phyloP scores from a whole-genome alignment of 768 basidiomycete species.

The Hemileccinum rubropunctum region DNA sequence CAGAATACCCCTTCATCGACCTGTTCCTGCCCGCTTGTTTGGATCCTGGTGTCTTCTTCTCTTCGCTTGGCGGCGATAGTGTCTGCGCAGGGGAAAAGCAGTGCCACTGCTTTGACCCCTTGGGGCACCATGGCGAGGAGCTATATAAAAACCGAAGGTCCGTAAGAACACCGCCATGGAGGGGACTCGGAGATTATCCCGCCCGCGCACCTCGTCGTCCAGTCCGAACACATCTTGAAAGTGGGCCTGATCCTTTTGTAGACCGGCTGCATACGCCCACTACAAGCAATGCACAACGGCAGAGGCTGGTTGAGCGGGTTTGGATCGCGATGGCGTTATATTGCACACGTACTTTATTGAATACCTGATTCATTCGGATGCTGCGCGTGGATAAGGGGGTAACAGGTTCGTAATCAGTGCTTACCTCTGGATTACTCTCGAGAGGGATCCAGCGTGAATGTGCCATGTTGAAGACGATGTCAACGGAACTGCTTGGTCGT shows the following conservation, averaged over 20 bases:
- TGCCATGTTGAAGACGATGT: slow-evolving; percentile 14
- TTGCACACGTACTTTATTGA: slow-evolving; percentile 26
- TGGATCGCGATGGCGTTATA: background rate
- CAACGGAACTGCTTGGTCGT: background rate
- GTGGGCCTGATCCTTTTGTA: slow-evolving; percentile 44
- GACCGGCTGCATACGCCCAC: slow-evolving; percentile 73
- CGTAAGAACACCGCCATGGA: background rate
- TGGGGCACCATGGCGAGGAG: slow-evolving; percentile 66
- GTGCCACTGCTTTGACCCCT: slow-evolving; percentile 79
- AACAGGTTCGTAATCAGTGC: background rate
- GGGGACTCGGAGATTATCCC: background rate
- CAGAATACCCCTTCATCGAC: slow-evolving; percentile 71
- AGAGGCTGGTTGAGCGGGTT: background rate
- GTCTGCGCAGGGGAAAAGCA: slow-evolving; percentile 77
- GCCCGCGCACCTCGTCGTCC: slow-evolving; percentile 53
- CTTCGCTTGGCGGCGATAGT: slow-evolving; percentile 47
- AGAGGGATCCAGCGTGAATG: slow-evolving; percentile 68
- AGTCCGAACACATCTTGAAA: slow-evolving; percentile 76
- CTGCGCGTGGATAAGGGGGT: slow-evolving; percentile 2
- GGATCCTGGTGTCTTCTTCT: slow-evolving; percentile 59
- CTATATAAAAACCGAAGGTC: slow-evolving; percentile 31
- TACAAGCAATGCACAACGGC: slow-evolving; percentile 19
- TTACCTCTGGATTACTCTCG: slow-evolving; percentile 68
- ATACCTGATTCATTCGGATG: slow-evolving; percentile 22
- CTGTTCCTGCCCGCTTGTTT: slow-evolving; percentile 40